Percentiles rank a stretch among this genome's conserved stretches.
phyloP scores from a whole-genome alignment of 192 early-diverging fungal species.

The Entomortierella lignicola region DNA sequence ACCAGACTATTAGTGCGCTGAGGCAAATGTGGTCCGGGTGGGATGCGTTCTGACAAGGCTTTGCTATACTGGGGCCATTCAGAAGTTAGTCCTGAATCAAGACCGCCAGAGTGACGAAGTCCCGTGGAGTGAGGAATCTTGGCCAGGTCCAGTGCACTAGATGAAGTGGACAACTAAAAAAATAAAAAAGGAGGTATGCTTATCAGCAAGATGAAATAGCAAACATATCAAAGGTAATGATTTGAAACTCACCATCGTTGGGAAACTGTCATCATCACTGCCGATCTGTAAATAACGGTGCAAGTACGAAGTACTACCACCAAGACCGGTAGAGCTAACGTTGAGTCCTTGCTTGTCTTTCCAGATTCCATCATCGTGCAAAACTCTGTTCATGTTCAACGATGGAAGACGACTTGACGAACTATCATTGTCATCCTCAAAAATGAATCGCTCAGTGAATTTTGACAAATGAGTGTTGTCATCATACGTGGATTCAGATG shows the following conservation, averaged over 20 bases:
- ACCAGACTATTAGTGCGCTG: constrained; percentile 53
- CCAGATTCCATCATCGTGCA: constrained; percentile 50
- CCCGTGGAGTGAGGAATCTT: constrained; percentile 49
- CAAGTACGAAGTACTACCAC: constrained; percentile 46
- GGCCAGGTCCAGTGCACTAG: constrained; percentile 57
- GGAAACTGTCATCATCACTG: constrained; percentile 58
- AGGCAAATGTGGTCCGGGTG: constrained; percentile 29
- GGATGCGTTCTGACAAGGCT: constrained; percentile 26
- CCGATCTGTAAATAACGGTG: constrained; percentile 57
- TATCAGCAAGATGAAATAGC: background rate
- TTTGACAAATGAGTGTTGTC: constrained; percentile 54
- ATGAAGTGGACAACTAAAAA: constrained; percentile 57
- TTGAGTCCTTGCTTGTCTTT: constrained; percentile 46
- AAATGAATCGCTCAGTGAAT: constrained; percentile 59
- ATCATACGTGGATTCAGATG: constrained; percentile 32
- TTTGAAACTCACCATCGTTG: constrained; percentile 48
- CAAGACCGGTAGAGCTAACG: constrained; percentile 20
- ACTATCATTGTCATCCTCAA: constrained; percentile 58
- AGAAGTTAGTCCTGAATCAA: constrained; percentile 58
- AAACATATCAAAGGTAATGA: too few species aligned
- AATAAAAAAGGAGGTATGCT: background rate
- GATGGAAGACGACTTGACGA: constrained; percentile 22
- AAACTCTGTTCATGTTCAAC: constrained; percentile 46
- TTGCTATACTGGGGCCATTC: constrained; percentile 59
- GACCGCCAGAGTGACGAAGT: constrained; percentile 55